Conservation (phyloP, 345 rosid species). For the Lumnitzera littorea region DNA sequence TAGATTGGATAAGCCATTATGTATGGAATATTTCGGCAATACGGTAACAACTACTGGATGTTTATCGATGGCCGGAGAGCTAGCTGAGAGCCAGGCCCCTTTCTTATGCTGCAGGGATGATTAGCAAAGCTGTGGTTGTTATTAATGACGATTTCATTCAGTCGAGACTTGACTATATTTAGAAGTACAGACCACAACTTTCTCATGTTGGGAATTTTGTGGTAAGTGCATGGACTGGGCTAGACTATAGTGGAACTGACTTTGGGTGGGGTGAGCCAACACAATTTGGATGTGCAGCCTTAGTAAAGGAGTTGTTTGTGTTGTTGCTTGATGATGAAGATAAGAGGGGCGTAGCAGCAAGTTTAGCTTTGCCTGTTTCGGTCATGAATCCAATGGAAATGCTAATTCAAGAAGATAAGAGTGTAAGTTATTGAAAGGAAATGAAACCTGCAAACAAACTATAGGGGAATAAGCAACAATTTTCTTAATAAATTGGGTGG, state of each 20-base stretch:
- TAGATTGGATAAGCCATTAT: constrained; percentile 1
- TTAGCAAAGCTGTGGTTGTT: constrained; percentile 5
- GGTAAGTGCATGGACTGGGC: constrained; percentile 21
- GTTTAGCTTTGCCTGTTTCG: constrained; percentile 8
- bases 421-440: no score
- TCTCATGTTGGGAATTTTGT: constrained; percentile 9
- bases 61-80: neutral
- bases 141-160: constrained; percentile 11
- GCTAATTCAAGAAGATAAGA: constrained; percentile 1
- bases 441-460: no score
- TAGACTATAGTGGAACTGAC: constrained; percentile 7
- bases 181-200: constrained; percentile 6
- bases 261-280: constrained; percentile 24
- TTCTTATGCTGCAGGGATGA: constrained; percentile 7
- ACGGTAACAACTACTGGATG: constrained; percentile 1
- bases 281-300: constrained; percentile 12
- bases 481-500: no score
- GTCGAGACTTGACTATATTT: constrained; percentile 10
- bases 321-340: constrained; percentile 7
- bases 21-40: constrained; percentile 7
- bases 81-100: neutral
- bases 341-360: constrained; percentile 11
- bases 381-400: constrained; percentile 15
- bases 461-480: no score
- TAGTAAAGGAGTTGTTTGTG: constrained; percentile 16